phyloP scores from a whole-genome alignment of 169 alveolate genomes.

The Eimeria necatrix region DNA sequence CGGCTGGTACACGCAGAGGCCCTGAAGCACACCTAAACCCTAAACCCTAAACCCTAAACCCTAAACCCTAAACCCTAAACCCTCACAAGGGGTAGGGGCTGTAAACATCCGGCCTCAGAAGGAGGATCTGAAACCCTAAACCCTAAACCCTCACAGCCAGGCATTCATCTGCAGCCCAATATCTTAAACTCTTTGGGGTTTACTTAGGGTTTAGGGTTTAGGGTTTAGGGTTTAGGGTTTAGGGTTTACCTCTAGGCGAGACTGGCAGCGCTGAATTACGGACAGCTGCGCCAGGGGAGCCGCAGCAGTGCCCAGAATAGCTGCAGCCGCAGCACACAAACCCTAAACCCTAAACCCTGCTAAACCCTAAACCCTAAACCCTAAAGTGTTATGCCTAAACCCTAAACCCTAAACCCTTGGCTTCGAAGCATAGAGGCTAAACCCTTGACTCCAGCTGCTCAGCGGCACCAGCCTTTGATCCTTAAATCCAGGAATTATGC shows the following conservation, averaged over 20 bases:
- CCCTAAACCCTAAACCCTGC: background rate
- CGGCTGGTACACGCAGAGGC: background rate
- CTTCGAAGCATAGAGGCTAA: background rate
- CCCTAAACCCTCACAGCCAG: background rate
- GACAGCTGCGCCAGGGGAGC: background rate
- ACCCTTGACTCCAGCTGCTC: background rate
- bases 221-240: slow-evolving; percentile 33
- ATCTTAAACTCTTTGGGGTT: background rate
- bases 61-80: slow-evolving; percentile 26
- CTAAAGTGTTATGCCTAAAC: background rate
- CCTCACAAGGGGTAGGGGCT: background rate
- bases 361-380: background rate
- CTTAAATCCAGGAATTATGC: background rate
- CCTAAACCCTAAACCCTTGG: slow-evolving; percentile 17
- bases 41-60: slow-evolving; percentile 31
- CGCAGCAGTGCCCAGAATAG: background rate
- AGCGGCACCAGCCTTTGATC: background rate
- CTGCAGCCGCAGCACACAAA: background rate
- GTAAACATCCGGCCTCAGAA: background rate
- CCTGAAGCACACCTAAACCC: background rate
- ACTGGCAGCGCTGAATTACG: background rate
- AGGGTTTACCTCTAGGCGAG: background rate
- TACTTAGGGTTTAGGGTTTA: slow-evolving; percentile 3
- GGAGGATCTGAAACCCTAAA: background rate
- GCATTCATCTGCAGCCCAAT: background rate